Evolutionary conservation across 2,329 filamentous ascomycete species (phyloP), one percentile per base, ranked within the genome.

Genomic region (Coleophoma cylindrospora): DNA sequence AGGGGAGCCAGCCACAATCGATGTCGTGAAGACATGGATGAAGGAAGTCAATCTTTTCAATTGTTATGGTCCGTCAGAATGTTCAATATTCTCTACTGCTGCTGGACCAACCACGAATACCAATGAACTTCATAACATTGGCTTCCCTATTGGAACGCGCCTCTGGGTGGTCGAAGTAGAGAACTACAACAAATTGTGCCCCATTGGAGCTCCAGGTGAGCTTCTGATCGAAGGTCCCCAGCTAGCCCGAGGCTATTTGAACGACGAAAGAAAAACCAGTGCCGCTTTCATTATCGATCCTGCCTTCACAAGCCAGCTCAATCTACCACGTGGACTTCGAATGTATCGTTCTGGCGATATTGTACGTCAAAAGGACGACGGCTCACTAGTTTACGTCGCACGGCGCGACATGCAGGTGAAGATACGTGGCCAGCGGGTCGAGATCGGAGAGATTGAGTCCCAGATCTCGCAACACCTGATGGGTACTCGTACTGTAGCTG

Each of bases 331-430:
- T 43, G 15, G 17, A 27, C 19, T 49, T 8, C 48, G 56, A 36
- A 70, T 67, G 10, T 67, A 66, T 44, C 59, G 61, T 32, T 65
- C 65, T 0, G 65, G 65, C 21, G 65, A 67, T 41, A 47, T 66
- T 11, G 64, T 62, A 8, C 50, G 81, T 33, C 70, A 84, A 41
- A 64, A 83, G 32, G 68, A 79, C 43, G 77, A 85, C 57, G 74
- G 72, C 7, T 77, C 75, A 12, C 80, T 85, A 54, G 75, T 80
- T 34, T 85, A 84, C 61, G 65, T 83, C 36, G 82, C 82, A 9
- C 74, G 82, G 17, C 75, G 76, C 43, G 82, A 86, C 59, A 80
- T 83, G 27, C 83, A 86, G 64, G 75, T 84, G 49, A 86, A 86
- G 60, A 68, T 86, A 17, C 74, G 81, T 37, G 82, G 82, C 1